Conservation (phyloP, 306 rosid species). For the Astragalus membranaceus region DNA sequence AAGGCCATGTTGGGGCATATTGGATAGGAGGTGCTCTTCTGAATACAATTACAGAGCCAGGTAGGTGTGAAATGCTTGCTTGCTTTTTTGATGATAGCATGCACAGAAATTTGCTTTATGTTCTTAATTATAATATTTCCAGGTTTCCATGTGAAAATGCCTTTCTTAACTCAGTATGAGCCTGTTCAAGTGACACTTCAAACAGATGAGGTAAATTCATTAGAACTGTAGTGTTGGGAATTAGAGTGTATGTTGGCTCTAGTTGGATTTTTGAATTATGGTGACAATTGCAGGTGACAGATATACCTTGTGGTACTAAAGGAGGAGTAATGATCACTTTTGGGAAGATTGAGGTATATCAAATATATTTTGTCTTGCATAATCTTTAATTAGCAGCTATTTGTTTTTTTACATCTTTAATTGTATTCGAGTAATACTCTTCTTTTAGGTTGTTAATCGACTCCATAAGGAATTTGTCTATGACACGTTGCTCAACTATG, state of each 20-base stretch:
- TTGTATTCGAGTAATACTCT: too few species aligned
- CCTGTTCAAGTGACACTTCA: conserved; percentile 93
- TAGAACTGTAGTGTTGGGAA: not conserved
- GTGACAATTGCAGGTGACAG: conserved; percentile 55
- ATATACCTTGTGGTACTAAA: conserved; percentile 93
- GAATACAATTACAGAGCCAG: conserved; percentile 72
- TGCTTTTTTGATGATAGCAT: not conserved
- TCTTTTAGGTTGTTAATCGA: conserved; percentile 74
- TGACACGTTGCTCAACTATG: conserved; percentile 77
- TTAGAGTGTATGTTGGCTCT: conserved; percentile 5
- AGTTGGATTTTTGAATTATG: not conserved
- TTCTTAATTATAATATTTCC: conserved; percentile 5
- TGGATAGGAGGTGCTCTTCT: conserved; percentile 99
- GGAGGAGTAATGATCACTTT: conserved; percentile 91
- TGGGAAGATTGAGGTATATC: conserved; percentile 77
- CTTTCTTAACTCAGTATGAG: conserved; percentile 72
- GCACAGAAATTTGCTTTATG: not conserved
- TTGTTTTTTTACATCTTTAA: too few species aligned
- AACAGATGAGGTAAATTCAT: conserved; percentile 62
- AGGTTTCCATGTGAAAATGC: conserved; percentile 92
- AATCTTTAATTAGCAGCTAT: not conserved
- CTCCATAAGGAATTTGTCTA: conserved; percentile 68
- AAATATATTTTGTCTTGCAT: not conserved
- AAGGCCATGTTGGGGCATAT: conserved; percentile 94
- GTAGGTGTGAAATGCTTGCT: conserved; percentile 44